Evolutionary conservation across 2,329 filamentous ascomycete species (phyloP).

Genomic region (Basipetospora chlamydospora): DNA sequence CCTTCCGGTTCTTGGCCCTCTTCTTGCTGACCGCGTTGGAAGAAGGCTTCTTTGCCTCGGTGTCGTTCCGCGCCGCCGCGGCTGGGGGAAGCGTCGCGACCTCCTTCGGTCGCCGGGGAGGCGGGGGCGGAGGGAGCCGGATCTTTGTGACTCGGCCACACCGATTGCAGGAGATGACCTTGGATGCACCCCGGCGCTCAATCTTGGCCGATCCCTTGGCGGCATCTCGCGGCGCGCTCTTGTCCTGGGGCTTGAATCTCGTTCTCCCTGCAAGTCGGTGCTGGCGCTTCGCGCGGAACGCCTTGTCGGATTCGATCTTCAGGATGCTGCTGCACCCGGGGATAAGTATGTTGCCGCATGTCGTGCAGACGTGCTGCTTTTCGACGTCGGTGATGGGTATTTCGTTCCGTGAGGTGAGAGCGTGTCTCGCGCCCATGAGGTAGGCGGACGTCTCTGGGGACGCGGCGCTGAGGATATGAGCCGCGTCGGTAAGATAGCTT

Average conservation of each 20-base stretch:
- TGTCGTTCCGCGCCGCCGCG: conserved; percentile 4
- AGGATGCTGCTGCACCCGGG: conserved; percentile 26
- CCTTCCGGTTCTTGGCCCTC: conserved; percentile 49
- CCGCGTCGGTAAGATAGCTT: conserved; percentile 36
- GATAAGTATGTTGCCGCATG: conserved; percentile 47
- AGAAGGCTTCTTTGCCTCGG: conserved; percentile 14
- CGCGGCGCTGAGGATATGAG: conserved; percentile 36
- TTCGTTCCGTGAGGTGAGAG: conserved; percentile 32
- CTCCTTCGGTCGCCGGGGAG: conserved; percentile 8
- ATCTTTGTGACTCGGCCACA: conserved; percentile 30
- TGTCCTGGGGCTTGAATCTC: neutral
- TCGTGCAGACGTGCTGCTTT: conserved; percentile 38
- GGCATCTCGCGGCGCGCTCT: too few relatives aligned
- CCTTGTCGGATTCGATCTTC: conserved; percentile 7
- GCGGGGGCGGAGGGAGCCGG: conserved; percentile 21
- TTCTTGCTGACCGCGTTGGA: conserved; percentile 49
- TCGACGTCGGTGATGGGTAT: conserved; percentile 30
- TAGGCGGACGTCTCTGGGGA: conserved; percentile 44
- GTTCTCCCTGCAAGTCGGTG: neutral
- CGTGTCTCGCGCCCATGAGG: conserved; percentile 39
- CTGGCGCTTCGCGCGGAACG: neutral
- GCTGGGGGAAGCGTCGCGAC: conserved; percentile 6
- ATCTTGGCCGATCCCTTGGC: neutral
- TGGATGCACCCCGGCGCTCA: conserved; percentile 15
- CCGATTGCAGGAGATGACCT: conserved; percentile 28